Conservation (phyloP, 1,284 basidiomycete genomes). For the Schizophyllum amplum region DNA sequence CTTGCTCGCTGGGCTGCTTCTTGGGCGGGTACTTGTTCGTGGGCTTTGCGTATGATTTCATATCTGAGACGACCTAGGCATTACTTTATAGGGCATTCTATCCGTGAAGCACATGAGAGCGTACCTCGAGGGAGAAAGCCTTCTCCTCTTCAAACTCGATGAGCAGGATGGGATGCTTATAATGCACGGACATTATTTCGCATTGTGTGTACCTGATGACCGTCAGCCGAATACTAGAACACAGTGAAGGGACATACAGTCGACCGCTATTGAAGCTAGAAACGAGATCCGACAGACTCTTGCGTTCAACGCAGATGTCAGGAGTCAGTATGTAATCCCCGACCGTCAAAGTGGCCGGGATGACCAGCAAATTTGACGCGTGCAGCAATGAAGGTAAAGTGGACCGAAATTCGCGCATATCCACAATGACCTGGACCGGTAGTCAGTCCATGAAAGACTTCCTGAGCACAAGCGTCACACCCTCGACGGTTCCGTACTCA, state of each 20-base stretch:
- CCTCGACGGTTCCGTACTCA: constrained; percentile 62
- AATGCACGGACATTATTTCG: constrained; percentile 94
- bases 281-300: constrained; percentile 88
- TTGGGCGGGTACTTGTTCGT: constrained; percentile 48
- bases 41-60: constrained; percentile 56
- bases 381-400: constrained; percentile 88
- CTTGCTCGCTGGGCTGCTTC: constrained; percentile 31
- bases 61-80: constrained; percentile 46
- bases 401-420: constrained; percentile 95
- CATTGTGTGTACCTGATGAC: constrained; percentile 84
- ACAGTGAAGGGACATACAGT: constrained; percentile 55
- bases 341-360: constrained; percentile 88
- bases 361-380: constrained; percentile 71
- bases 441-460: not conserved
- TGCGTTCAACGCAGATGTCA: constrained; percentile 94
- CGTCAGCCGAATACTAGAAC: not conserved
- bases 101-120: too few relatives aligned
- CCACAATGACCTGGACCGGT: constrained; percentile 74
- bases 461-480: constrained; percentile 28
- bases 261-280: constrained; percentile 91
- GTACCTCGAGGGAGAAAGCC: constrained; percentile 83
- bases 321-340: constrained; percentile 96
- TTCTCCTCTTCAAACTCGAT: constrained; percentile 99
- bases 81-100: too few relatives aligned
- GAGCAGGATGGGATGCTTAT: constrained; percentile 90